Evolutionary conservation across 2,329 filamentous ascomycete genomes (phyloP).

Genomic region (Trichoderma sp.): DNA sequence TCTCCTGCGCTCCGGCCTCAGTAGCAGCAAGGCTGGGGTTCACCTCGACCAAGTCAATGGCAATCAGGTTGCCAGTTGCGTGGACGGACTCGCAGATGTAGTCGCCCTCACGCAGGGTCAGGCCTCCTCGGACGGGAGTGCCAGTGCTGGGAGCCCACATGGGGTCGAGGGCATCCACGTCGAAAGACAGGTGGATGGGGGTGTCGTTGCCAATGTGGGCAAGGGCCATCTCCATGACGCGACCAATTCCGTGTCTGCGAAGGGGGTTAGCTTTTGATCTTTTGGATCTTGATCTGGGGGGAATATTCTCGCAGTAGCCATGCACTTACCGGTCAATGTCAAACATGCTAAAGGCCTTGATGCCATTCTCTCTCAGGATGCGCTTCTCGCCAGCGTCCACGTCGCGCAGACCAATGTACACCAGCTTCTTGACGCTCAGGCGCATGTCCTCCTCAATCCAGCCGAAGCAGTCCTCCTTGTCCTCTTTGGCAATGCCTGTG

Average conservation of each 20-base stretch:
- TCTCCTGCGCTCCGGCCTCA: conserved; percentile 75
- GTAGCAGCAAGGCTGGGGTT: conserved; percentile 71
- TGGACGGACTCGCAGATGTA: conserved; percentile 92
- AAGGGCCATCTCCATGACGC: conserved; percentile 97
- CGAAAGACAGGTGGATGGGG: conserved; percentile 95
- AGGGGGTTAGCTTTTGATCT: background rate
- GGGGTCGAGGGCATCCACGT: conserved; percentile 94
- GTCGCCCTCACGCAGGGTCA: conserved; percentile 93
- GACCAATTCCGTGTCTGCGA: conserved; percentile 82
- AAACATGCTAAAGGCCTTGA: conserved; percentile 98
- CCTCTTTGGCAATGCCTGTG: conserved; percentile 79
- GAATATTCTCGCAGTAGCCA: background rate
- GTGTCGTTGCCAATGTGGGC: conserved; percentile 93
- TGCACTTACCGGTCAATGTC: conserved; percentile 80
- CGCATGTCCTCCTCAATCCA: conserved; percentile 79
- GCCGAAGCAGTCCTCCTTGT: conserved; percentile 79
- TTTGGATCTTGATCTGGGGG: background rate
- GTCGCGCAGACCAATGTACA: conserved; percentile 94
- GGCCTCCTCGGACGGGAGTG: conserved; percentile 87
- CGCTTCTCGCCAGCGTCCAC: conserved; percentile 94
- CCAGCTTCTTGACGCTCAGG: conserved; percentile 78
- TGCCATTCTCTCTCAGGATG: conserved; percentile 82
- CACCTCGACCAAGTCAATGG: conserved; percentile 82
- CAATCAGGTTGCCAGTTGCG: conserved; percentile 75
- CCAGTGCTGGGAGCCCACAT: conserved; percentile 96